Percentiles rank a stretch among this genome's conserved stretches.
These are phyloP conservation scores for Solanum okadae DNA, from an alignment of 257 asterid species.

Conservation along the genomic window DNA sequence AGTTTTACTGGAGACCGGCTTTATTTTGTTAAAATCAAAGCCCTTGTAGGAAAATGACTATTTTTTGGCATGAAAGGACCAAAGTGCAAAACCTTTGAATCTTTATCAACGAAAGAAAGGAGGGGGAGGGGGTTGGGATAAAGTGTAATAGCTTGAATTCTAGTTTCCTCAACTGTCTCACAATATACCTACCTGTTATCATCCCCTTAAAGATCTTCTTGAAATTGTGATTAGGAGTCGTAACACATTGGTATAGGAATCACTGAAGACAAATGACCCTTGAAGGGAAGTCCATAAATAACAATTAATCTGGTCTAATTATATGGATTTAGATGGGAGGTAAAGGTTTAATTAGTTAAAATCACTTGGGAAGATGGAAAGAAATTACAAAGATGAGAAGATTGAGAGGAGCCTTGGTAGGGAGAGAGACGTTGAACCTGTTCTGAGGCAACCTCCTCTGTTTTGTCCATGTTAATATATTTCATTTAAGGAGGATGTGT, in stretches of 20 bases:
- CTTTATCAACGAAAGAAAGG: not conserved
- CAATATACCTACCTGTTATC: not conserved
- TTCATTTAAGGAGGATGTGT: not conserved
- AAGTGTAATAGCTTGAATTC: not conserved
- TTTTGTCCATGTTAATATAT: not conserved
- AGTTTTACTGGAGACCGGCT: not conserved
- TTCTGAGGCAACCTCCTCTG: not conserved
- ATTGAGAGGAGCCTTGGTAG: not conserved
- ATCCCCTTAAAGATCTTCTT: not conserved
- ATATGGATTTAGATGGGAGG: not conserved
- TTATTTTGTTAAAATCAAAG: not conserved
- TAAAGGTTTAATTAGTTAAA: not conserved
- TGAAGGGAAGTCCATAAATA: not conserved
- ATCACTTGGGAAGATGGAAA: not conserved
- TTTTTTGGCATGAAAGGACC: not conserved
- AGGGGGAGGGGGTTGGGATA: not conserved
- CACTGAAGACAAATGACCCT: not conserved
- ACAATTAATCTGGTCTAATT: not conserved
- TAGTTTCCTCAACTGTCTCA: not conserved
- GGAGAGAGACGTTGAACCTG: not conserved
- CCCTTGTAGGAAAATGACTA: no score
- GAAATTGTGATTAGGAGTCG: not conserved
- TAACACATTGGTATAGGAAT: not conserved
- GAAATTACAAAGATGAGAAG: not conserved
- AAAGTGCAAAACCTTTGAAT: not conserved